A percentile compares a stretch with the other conserved stretches of the same genome.
These are phyloP conservation scores for Peterozyma toletana DNA, from an alignment of 805 yeast genomes.

Conservation along the genomic window DNA sequence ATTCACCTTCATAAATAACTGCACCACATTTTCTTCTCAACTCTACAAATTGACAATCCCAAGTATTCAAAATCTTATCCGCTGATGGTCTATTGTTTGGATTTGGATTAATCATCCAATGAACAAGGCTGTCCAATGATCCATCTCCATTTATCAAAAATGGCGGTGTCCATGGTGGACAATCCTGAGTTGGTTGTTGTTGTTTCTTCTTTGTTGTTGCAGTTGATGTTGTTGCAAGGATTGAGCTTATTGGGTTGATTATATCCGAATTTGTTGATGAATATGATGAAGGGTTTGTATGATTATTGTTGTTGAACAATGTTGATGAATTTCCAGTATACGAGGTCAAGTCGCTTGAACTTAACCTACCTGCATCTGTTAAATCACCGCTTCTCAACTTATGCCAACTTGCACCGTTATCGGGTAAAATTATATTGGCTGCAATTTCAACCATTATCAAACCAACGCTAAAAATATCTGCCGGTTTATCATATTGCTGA, in stretches of 20 bases:
- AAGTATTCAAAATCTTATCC: slow-evolving; percentile 54
- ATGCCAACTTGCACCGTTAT: slow-evolving; percentile 96
- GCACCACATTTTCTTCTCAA: slow-evolving; percentile 84
- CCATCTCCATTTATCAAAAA: slow-evolving; percentile 70
- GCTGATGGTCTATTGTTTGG: slow-evolving; percentile 82
- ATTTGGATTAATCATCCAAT: slow-evolving; percentile 83
- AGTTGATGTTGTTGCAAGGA: slow-evolving; percentile 4
- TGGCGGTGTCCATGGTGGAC: slow-evolving; percentile 85
- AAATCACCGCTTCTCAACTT: slow-evolving; percentile 91
- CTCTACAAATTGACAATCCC: slow-evolving; percentile 76
- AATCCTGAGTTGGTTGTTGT: slow-evolving; percentile 17
- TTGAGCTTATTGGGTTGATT: neutral
- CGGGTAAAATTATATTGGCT: slow-evolving; percentile 90
- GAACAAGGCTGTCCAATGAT: slow-evolving; percentile 71
- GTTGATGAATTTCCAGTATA: slow-evolving; percentile 6
- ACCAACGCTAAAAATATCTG: slow-evolving; percentile 93
- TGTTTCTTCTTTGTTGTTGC: slow-evolving; percentile 9
- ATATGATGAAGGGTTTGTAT: slow-evolving; percentile 8
- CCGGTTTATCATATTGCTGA: slow-evolving; percentile 81
- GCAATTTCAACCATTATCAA: slow-evolving; percentile 91
- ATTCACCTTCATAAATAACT: slow-evolving; percentile 91
- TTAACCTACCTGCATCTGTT: slow-evolving; percentile 86
- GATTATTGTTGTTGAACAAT: slow-evolving; percentile 9
- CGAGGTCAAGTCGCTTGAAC: slow-evolving; percentile 56
- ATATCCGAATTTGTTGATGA: slow-evolving; percentile 3